A percentile compares a stretch with the other conserved stretches of the same genome.
Conservation (phyloP, 371 early-diverging fungal species). For the Mortierella sp. region DNA sequence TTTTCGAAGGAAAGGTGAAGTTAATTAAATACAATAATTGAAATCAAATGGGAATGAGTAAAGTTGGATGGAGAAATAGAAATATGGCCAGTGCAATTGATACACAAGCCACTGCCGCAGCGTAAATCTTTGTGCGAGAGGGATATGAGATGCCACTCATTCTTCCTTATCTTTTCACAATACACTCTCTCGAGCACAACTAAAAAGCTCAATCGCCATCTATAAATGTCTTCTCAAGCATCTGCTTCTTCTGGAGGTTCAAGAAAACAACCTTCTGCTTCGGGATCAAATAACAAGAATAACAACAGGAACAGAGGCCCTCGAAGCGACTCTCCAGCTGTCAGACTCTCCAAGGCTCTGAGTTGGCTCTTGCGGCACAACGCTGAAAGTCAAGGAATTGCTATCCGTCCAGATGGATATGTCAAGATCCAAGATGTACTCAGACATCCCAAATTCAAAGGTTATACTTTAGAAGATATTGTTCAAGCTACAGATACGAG, state of each 20-base stretch:
- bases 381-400: constrained; percentile 80
- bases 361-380: constrained; percentile 89
- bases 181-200: too few species aligned
- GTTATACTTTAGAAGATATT: constrained; percentile 66
- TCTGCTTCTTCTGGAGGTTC: neutral
- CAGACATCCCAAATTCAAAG: constrained; percentile 65
- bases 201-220: neutral
- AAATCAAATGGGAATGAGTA: too few species aligned
- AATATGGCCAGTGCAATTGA: too few species aligned
- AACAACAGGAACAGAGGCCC: constrained; percentile 6
- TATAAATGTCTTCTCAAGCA: neutral
- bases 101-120: constrained; percentile 9
- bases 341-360: constrained; percentile 79
- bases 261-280: neutral
- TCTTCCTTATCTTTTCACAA: neutral
- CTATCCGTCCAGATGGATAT: constrained; percentile 82
- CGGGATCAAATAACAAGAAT: neutral
- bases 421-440: constrained; percentile 74
- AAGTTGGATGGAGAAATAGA: too few species aligned
- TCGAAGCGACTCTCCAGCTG: constrained; percentile 39
- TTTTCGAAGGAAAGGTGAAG: neutral
- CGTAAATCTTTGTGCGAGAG: neutral
- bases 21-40: too few species aligned
- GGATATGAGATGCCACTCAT: neutral
- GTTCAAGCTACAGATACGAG: constrained; percentile 74